Evolutionary conservation across 257 asterid species (phyloP).

Genomic region (Solanum acaule): DNA sequence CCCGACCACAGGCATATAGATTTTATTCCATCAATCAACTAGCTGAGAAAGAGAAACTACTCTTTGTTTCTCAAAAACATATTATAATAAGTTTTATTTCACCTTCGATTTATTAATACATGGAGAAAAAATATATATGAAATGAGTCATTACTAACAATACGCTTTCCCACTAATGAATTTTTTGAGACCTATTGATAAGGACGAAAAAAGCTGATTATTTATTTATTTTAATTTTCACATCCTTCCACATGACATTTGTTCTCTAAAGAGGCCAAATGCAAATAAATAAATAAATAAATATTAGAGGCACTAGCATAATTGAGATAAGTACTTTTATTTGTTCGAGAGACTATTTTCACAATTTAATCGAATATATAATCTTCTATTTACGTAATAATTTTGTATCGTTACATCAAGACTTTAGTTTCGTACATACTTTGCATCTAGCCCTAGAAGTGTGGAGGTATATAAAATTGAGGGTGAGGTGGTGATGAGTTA

Average conservation of each 20-base stretch:
- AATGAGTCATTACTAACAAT: background rate
- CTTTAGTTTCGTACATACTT: background rate
- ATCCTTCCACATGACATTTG: background rate
- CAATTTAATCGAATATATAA: rapidly evolving
- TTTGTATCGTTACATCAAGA: background rate
- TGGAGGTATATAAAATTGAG: background rate
- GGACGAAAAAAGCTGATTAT: background rate
- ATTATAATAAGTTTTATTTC: background rate
- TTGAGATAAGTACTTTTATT: background rate
- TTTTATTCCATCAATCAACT: background rate
- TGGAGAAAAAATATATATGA: background rate
- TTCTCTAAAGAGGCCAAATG: background rate
- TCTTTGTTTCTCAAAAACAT: background rate
- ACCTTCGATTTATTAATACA: background rate
- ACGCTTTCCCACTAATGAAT: background rate
- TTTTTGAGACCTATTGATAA: background rate
- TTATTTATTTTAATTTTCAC: background rate
- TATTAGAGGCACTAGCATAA: background rate
- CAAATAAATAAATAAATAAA: background rate
- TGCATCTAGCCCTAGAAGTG: background rate
- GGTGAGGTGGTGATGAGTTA: slow-evolving; percentile 6
- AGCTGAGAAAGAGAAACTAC: background rate
- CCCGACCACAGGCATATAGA: background rate
- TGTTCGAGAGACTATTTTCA: rapidly evolving
- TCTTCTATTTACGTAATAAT: background rate